Percentiles rank a stretch among this genome's conserved stretches.
phyloP scores from a whole-genome alignment of 2,329 filamentous ascomycete genomes.

The Cladobotryum protrusum region DNA sequence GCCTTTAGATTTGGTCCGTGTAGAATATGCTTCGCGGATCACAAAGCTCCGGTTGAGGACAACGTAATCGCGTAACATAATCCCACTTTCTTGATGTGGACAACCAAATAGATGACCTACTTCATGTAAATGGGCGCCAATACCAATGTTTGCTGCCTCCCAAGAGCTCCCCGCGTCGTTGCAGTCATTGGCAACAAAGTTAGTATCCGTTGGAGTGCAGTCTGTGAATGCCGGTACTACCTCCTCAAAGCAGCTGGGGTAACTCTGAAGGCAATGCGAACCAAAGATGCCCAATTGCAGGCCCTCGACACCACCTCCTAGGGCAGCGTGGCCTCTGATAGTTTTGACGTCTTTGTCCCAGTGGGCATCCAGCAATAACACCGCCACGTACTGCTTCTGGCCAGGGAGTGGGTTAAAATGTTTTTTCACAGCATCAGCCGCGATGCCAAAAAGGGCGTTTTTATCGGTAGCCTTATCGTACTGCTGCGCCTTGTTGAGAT shows the following conservation, averaged over 20 bases:
- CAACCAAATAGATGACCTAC: constrained; percentile 86
- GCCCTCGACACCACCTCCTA: constrained; percentile 68
- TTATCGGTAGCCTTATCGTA: constrained; percentile 62
- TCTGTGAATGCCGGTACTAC: constrained; percentile 84
- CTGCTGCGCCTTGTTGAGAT: constrained; percentile 73
- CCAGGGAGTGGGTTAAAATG: constrained; percentile 70
- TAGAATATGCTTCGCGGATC: constrained; percentile 76
- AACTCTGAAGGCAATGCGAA: constrained; percentile 86
- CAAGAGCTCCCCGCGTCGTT: constrained; percentile 84
- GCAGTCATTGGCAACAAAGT: constrained; percentile 75
- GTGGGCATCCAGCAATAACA: constrained; percentile 78
- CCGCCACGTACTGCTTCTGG: constrained; percentile 83
- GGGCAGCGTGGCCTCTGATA: constrained; percentile 73
- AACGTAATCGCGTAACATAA: constrained; percentile 88
- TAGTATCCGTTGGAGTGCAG: constrained; percentile 80
- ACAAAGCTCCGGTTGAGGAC: constrained; percentile 78
- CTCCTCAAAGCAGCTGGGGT: constrained; percentile 83
- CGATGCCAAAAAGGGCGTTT: constrained; percentile 70
- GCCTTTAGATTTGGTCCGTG: constrained; percentile 77
- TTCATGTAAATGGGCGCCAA: constrained; percentile 88
- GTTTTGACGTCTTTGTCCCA: constrained; percentile 70
- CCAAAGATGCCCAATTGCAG: constrained; percentile 85
- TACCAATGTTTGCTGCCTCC: constrained; percentile 92
- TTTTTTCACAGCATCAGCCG: constrained; percentile 67
- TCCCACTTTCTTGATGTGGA: constrained; percentile 80